phyloP scores from a whole-genome alignment of 495 filamentous ascomycete species.

The Podospora fimiseda region DNA sequence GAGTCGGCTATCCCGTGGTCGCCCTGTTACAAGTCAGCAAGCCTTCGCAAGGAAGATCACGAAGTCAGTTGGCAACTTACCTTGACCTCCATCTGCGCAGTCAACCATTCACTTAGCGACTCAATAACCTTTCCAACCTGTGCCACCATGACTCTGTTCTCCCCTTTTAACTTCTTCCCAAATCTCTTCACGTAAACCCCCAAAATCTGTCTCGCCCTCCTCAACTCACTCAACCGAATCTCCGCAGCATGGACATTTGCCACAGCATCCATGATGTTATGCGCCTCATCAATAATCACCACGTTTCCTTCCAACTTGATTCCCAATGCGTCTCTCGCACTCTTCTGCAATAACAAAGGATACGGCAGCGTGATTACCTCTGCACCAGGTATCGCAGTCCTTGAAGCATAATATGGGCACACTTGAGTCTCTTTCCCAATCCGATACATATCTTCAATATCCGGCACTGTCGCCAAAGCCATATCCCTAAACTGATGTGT shows the following conservation, averaged over 20 bases:
- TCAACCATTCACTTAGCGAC: constrained; percentile 63
- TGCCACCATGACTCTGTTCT: constrained; percentile 86
- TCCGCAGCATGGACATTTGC: constrained; percentile 77
- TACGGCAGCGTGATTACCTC: constrained; percentile 96
- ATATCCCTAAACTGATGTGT: constrained; percentile 84
- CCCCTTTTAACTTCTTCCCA: constrained; percentile 73
- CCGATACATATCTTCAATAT: constrained; percentile 84
- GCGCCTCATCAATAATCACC: constrained; percentile 92
- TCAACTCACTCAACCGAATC: constrained; percentile 65
- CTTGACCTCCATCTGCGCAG: constrained; percentile 36
- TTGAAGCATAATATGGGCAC: constrained; percentile 94
- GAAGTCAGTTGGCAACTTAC: constrained; percentile 28
- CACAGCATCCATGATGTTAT: constrained; percentile 96
- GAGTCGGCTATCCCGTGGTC: constrained; percentile 55
- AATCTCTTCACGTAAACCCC: constrained; percentile 81
- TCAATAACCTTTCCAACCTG: constrained; percentile 76
- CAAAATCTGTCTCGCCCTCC: constrained; percentile 64
- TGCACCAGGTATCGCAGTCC: constrained; percentile 70
- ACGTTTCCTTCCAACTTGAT: constrained; percentile 83
- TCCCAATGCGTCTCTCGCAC: constrained; percentile 78
- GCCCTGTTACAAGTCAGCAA: constrained; percentile 19
- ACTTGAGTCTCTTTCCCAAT: constrained; percentile 74
- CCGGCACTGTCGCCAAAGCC: constrained; percentile 73
- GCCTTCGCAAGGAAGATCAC: background rate
- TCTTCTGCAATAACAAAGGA: constrained; percentile 80